Evolutionary conservation across 2,329 filamentous ascomycete species (phyloP), one percentile per base, ranked within the genome.

Genomic region (Diaporthe sp.): DNA sequence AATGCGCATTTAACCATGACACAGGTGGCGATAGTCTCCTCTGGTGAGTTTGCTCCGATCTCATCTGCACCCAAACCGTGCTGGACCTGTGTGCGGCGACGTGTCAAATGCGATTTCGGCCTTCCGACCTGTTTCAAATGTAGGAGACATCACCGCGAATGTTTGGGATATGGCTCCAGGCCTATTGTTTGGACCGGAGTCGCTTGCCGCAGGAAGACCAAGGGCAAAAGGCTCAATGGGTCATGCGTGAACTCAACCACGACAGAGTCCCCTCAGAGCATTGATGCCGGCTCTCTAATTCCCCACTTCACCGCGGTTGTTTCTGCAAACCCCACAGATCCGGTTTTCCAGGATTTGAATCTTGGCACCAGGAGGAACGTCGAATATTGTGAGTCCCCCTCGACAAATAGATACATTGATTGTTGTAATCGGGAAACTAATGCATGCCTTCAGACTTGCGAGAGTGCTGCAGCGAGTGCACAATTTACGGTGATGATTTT

Each of bases 71-170:
- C 59, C 39, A 63, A 63, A 32, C 59, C 65, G 27, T 76, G 75
- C 44, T 76, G 75, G 75, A 76, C 75, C 15, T 76, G 75, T 70
- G 63, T 66, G 17, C 73, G 73, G 27, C 63, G 75, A 42, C 73
- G 75, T 10, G 68, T 76, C 56, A 69, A 71, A 19, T 76, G 75
- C 47, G 75, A 76, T 56, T 51, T 65, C 22, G 44, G 73, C 13
- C 65, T 75, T 27, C 75, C 75, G 13, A 69, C 70, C 44, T 76
- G 75, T 55, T 44, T 63, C 50, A 76, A 76, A 58, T 76, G 75
- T 61, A 53, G 50, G 35, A 73, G 66, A 19, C 47, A 71, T 4
- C 32, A 56, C 9, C 70, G 70, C 30, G 73, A 75, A 32, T 76
- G 75, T 8, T n/a, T 47, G 27, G 59, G 59, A 19, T 50, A 63